Conservation (phyloP, 2,329 filamentous ascomycete species). For the Hymenoscyphus albidus region DNA sequence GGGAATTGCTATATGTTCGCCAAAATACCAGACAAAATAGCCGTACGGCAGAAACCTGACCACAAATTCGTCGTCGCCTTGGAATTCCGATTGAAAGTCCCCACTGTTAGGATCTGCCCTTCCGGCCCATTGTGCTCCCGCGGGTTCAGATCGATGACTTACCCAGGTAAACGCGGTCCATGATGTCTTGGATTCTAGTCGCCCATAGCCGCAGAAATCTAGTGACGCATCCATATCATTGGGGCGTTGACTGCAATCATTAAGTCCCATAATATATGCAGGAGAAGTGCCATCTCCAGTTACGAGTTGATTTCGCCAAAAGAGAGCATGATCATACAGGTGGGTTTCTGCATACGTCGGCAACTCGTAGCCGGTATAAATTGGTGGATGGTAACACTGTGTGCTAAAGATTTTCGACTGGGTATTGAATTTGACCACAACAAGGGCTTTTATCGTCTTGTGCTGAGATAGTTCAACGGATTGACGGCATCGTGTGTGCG, state of each 20-base stretch:
- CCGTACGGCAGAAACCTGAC: constrained; percentile 14
- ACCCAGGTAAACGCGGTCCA: background rate
- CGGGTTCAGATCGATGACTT: background rate
- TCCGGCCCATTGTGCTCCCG: background rate
- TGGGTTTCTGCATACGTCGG: background rate
- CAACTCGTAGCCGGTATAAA: background rate
- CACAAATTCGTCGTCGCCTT: constrained; percentile 27
- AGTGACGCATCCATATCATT: background rate
- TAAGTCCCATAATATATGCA: background rate
- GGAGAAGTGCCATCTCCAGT: background rate
- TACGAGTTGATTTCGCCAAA: background rate
- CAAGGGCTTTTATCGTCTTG: background rate
- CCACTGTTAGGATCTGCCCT: background rate
- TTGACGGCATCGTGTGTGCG: background rate
- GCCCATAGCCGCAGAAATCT: background rate
- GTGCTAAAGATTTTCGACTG: constrained; percentile 11
- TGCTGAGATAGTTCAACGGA: background rate
- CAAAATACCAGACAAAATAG: constrained; percentile 28
- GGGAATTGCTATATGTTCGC: background rate
- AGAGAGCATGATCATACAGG: background rate
- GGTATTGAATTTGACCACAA: constrained; percentile 18
- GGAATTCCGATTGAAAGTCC: background rate
- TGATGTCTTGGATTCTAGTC: background rate
- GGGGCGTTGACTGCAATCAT: background rate
- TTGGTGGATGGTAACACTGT: constrained; percentile 10